Evolutionary conservation across 352 stramenopile genomes (phyloP).

Genomic region (Achlya hypogyna): DNA sequence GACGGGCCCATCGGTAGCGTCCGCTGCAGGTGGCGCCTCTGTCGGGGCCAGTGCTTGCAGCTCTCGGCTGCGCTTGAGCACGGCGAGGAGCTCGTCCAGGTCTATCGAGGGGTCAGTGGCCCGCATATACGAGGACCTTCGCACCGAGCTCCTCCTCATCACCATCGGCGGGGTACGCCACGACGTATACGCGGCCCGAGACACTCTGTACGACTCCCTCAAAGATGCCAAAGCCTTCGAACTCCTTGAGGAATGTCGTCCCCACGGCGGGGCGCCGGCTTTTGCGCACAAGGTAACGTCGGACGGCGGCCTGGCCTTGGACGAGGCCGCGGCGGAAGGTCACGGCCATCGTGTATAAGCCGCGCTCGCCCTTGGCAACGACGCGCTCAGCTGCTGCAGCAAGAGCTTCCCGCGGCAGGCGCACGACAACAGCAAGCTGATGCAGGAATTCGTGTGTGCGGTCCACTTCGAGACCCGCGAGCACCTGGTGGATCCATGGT

Average conservation of each 20-base stretch:
- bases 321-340: constrained; percentile 60
- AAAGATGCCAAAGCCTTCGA: constrained; percentile 52
- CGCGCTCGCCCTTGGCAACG: constrained; percentile 45
- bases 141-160: constrained; percentile 64
- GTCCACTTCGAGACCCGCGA: constrained; percentile 51
- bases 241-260: constrained; percentile 63
- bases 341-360: constrained; percentile 64
- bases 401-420: constrained; percentile 43
- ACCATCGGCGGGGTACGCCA: constrained; percentile 55
- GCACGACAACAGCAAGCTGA: constrained; percentile 58
- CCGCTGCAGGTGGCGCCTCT: background rate
- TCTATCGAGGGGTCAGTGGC: background rate
- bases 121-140: background rate
- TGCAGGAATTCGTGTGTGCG: constrained; percentile 68
- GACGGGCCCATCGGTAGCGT: background rate
- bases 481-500: constrained; percentile 1
- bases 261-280: constrained; percentile 24
- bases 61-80: background rate
- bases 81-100: constrained; percentile 13
- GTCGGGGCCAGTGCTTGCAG: background rate
- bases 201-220: constrained; percentile 49
- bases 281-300: constrained; percentile 44
- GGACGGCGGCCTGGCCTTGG: constrained; percentile 59
- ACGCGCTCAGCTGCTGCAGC: constrained; percentile 39
- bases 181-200: constrained; percentile 34